Base-by-base conservation (phyloP, 176 grass and related monocot genomes). In the Miscanthus lutarioriparius region DNA sequence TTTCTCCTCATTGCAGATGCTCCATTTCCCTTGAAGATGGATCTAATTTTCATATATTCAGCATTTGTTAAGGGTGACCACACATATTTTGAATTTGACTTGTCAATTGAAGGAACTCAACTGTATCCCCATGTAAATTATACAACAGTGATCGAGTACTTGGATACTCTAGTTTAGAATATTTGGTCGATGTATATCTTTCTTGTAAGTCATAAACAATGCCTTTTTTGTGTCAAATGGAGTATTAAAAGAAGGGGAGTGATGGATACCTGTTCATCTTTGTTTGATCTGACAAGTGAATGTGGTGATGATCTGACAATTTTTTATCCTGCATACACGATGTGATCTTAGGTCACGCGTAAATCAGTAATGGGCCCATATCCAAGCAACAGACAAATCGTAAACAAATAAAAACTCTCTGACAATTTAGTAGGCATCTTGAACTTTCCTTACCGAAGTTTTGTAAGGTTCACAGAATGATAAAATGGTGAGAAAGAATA, bases 1-100 rank as follows among this genome's bases (percentile, higher is more conserved):
- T 13, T 45, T 73, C 72, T 72, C 28, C 25, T 19, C 25, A 12
- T 89, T 91, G 76, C 96, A 96, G 96, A 89, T 72, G 84, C 75
- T 26, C 86, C 87, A 27, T 86, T 87, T 53, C 89, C 88, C 20
- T 83, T 74, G 77, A 96, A 94, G 77, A 99, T 89, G 89, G 89
- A 96, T 58, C 78, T 90, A 45, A 75, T 92, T 85, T 99, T 99
- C 79, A 89, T 99, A 80, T 99, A 96, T 91, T 99, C 96, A 9
- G 69, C 81, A 40, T 96, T 99, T 83, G 65, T 96, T 56, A 99
- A 92, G 75, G 96, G 96, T 10, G 91, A 99, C 79, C 91, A 99
- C 70, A 99, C 89, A 4, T 89, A 92, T 75, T 99, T 94, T 80
- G 74, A 90, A 75, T 86, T 96, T 49, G 87, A 92, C 64, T 86